A percentile compares a stretch with the other conserved stretches of the same genome.
Evolutionary conservation across 345 rosid species (phyloP).

Genomic region (Salix caprea): DNA sequence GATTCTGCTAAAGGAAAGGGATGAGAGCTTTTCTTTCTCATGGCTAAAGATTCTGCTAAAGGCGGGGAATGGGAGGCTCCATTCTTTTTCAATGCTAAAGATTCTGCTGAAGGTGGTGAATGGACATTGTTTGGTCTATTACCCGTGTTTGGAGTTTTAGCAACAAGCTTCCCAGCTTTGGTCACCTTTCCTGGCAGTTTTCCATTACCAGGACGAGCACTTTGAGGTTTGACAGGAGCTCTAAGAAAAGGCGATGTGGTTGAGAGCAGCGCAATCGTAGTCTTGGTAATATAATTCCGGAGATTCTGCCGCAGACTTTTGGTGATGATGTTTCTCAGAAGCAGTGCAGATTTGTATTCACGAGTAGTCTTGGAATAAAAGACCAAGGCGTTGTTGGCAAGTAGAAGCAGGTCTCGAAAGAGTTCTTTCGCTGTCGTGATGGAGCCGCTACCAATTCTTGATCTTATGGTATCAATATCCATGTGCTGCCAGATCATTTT

Average conservation of each 20-base stretch:
- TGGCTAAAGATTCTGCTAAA: constrained; percentile 33
- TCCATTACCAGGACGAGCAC: constrained; percentile 20
- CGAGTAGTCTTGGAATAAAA: constrained; percentile 77
- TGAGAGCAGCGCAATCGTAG: constrained; percentile 19
- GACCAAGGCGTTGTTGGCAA: constrained; percentile 68
- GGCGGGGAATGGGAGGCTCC: constrained; percentile 24
- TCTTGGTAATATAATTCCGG: constrained; percentile 26
- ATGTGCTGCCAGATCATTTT: constrained; percentile 62
- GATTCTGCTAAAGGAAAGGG: no score
- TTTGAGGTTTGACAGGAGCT: constrained; percentile 43
- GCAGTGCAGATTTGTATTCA: constrained; percentile 67
- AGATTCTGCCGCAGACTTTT: constrained; percentile 43
- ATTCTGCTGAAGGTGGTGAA: constrained; percentile 39
- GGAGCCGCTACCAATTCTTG: constrained; percentile 43
- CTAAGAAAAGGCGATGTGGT: constrained; percentile 24
- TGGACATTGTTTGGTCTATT: constrained; percentile 23
- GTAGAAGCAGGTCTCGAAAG: constrained; percentile 61
- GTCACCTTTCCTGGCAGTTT: constrained; percentile 22
- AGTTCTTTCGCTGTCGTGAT: constrained; percentile 53
- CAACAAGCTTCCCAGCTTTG: constrained; percentile 14
- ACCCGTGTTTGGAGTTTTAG: constrained; percentile 29
- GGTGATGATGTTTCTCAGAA: constrained; percentile 52
- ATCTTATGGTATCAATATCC: constrained; percentile 68
- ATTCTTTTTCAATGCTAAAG: constrained; percentile 12
- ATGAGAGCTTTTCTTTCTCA: no score